Evolutionary conservation across 495 filamentous ascomycete species (phyloP).

Genomic region (Talaromyces wortmannii): DNA sequence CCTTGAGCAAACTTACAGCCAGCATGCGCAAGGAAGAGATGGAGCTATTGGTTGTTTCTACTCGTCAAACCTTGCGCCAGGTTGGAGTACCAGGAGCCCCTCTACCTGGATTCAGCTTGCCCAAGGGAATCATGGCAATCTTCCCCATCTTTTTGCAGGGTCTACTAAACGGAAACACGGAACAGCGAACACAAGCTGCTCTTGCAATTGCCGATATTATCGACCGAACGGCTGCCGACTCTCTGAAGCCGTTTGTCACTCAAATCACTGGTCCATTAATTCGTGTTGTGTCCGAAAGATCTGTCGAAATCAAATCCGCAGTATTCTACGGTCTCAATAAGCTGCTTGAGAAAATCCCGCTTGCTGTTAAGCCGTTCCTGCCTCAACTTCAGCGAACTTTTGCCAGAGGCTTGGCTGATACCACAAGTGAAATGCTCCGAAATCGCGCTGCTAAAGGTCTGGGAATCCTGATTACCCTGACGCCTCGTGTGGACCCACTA

Average conservation of each 20-base stretch:
- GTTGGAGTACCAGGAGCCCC: conserved; percentile 83
- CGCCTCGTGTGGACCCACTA: conserved; percentile 89
- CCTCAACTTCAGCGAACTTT: conserved; percentile 96
- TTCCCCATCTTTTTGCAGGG: conserved; percentile 96
- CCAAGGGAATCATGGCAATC: conserved; percentile 96
- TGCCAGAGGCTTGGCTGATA: conserved; percentile 89
- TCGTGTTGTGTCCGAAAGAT: conserved; percentile 91
- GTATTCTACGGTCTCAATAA: conserved; percentile 93
- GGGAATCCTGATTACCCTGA: conserved; percentile 92
- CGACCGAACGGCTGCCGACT: conserved; percentile 76
- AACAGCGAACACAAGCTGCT: conserved; percentile 87
- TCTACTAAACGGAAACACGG: conserved; percentile 88
- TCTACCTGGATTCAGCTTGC: conserved; percentile 82
- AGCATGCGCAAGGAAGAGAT: conserved; percentile 95
- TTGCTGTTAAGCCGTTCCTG: conserved; percentile 91
- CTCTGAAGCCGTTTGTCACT: conserved; percentile 88
- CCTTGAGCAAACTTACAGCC: conserved; percentile 80
- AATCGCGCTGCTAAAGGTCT: conserved; percentile 90
- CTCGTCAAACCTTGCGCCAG: conserved; percentile 73
- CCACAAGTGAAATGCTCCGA: conserved; percentile 81
- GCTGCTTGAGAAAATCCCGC: conserved; percentile 91
- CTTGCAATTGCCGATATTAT: conserved; percentile 93
- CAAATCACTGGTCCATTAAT: conserved; percentile 97
- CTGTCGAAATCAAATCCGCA: conserved; percentile 86
- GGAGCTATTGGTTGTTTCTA: conserved; percentile 86